phyloP scores from a whole-genome alignment of 2,329 filamentous ascomycete species.

The Tolypocladium cylindrosporum region DNA sequence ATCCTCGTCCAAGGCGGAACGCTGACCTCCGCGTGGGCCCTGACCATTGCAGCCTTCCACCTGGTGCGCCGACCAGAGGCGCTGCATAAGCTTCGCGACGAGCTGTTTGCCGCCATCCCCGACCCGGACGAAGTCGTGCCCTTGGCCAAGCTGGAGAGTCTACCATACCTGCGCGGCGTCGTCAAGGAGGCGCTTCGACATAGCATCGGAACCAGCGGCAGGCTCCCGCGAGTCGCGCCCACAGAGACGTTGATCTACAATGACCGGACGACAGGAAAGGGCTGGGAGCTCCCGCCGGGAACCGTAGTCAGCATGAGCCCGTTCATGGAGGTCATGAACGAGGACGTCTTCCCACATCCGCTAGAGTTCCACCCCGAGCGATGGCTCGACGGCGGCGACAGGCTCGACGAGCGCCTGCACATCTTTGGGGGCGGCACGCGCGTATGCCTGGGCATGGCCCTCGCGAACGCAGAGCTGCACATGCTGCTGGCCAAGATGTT shows the following conservation, averaged over 20 bases:
- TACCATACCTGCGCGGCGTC: constrained; percentile 38
- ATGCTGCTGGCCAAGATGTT: constrained; percentile 26
- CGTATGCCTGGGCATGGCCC: constrained; percentile 24
- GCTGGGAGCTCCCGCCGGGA: constrained; percentile 21
- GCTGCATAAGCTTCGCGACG: constrained; percentile 22
- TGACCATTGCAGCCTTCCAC: constrained; percentile 24
- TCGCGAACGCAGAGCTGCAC: constrained; percentile 28
- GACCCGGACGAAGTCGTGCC: constrained; percentile 16
- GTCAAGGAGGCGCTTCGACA: constrained; percentile 41
- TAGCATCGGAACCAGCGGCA: constrained; percentile 35
- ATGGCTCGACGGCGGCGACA: constrained; percentile 20
- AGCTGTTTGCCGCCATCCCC: constrained; percentile 23
- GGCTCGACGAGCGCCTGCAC: constrained; percentile 22
- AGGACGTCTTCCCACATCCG: constrained; percentile 20
- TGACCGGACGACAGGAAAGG: constrained; percentile 15
- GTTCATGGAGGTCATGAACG: constrained; percentile 23
- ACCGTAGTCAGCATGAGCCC: constrained; percentile 27
- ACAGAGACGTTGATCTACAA: constrained; percentile 18
- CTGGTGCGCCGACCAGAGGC: constrained; percentile 20
- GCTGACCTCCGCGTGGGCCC: constrained; percentile 27
- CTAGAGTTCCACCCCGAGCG: constrained; percentile 23
- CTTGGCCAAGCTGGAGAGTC: constrained; percentile 19
- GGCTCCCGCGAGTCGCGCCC: constrained; percentile 37
- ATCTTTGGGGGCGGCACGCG: constrained; percentile 25
- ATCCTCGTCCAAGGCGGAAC: constrained; percentile 27